These are phyloP conservation scores for Sclerotinia glacialis DNA, from an alignment of 2,329 filamentous ascomycete species.

Conservation along the genomic window DNA sequence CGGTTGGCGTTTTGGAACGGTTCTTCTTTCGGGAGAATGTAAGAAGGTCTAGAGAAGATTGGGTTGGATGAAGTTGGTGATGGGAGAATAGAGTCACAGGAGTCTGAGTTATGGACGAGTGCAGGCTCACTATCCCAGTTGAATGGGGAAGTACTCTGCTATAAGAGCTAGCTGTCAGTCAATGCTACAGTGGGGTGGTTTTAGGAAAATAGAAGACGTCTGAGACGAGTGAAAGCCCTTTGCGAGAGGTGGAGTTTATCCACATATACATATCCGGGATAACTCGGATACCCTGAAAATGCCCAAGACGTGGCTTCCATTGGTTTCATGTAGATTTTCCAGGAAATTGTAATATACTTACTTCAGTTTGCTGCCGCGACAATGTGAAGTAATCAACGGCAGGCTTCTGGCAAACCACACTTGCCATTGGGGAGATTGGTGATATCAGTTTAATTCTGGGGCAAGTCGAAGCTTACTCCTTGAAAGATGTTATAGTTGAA, in stretches of 20 bases:
- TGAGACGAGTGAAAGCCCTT: neutral
- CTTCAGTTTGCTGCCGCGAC: constrained; percentile 27
- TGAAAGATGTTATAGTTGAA: neutral
- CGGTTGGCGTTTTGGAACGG: constrained; percentile 19
- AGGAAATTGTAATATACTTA: constrained; percentile 22
- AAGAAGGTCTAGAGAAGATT: constrained; percentile 25
- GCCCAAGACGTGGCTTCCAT: neutral
- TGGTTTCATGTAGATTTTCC: neutral
- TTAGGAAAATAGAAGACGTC: no score
- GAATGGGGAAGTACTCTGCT: constrained; percentile 25
- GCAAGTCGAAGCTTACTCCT: constrained; percentile 23
- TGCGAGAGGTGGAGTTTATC: neutral
- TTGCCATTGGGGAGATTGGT: constrained; percentile 25
- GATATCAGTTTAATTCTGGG: neutral
- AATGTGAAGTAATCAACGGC: constrained; percentile 29
- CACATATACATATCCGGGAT: neutral
- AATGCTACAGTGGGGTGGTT: neutral
- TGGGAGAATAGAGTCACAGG: constrained; percentile 34
- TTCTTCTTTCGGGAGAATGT: constrained; percentile 29
- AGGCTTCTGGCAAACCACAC: constrained; percentile 25
- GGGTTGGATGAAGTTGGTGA: constrained; percentile 33
- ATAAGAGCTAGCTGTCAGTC: neutral
- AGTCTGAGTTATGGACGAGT: constrained; percentile 30
- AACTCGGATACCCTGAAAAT: neutral
- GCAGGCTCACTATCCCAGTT: constrained; percentile 32